phyloP scores from a whole-genome alignment of 2,329 filamentous ascomycete species.

The Cyanodermella asteris region DNA sequence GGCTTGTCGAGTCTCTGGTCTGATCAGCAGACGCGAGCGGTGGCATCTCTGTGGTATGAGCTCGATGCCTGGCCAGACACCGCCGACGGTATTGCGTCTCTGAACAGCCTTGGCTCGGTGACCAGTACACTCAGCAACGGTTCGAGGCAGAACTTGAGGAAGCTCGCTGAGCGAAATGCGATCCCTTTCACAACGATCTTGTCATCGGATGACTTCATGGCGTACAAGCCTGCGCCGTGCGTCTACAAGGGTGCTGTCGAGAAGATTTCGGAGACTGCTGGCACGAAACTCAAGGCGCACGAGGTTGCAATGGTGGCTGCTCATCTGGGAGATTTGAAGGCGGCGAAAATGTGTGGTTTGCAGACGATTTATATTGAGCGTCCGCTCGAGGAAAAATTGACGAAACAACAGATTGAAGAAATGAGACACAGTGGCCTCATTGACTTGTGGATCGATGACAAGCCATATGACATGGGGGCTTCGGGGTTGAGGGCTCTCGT shows the following conservation, averaged over 20 bases:
- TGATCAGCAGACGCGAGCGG: conserved; percentile 33
- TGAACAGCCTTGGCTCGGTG: conserved; percentile 31
- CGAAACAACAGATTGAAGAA: too few relatives aligned
- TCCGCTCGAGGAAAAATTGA: conserved; percentile 44
- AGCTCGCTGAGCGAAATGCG: conserved; percentile 35
- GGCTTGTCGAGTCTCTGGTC: conserved; percentile 5
- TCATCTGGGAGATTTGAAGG: conserved; percentile 47
- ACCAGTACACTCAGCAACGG: conserved; percentile 57
- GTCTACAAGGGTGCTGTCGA: conserved; percentile 48
- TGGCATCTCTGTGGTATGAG: conserved; percentile 51
- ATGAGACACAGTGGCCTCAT: too few relatives aligned
- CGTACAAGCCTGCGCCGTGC: conserved; percentile 49
- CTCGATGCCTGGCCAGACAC: conserved; percentile 48
- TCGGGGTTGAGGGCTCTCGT: too few relatives aligned
- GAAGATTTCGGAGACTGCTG: too few relatives aligned
- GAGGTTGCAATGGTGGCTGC: conserved; percentile 61
- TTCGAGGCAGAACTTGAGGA: conserved; percentile 42
- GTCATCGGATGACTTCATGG: conserved; percentile 47
- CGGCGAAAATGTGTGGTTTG: conserved; percentile 41
- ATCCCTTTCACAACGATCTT: conserved; percentile 42
- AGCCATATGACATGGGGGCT: too few relatives aligned
- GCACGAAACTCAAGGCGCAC: conserved; percentile 29
- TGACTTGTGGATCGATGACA: too few relatives aligned
- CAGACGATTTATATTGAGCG: conserved; percentile 56
- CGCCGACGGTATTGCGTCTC: conserved; percentile 28